Conservation (phyloP, 345 rosid species). For the Carallia brachiata region DNA sequence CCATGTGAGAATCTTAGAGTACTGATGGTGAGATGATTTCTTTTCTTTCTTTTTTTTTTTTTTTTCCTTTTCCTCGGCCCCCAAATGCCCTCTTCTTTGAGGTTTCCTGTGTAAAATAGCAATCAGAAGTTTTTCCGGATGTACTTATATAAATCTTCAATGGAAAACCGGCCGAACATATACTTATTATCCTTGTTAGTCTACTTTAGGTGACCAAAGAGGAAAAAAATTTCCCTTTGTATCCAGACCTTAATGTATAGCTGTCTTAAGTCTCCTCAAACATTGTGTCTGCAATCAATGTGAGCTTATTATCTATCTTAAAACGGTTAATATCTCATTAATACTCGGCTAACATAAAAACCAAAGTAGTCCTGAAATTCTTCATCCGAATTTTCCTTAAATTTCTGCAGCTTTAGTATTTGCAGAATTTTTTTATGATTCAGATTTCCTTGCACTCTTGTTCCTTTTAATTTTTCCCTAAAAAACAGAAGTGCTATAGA, state of each 20-base stretch:
- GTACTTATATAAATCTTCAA: background rate
- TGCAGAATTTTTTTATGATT: background rate
- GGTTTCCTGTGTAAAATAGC: slow-evolving; percentile 19
- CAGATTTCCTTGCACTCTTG: background rate
- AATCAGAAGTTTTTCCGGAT: slow-evolving; percentile 15
- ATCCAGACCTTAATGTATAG: background rate
- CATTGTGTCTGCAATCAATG: background rate
- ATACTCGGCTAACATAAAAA: background rate
- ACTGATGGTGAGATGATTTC: slow-evolving; percentile 19
- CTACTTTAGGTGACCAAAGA: background rate
- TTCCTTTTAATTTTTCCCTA: background rate
- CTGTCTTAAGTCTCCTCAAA: background rate
- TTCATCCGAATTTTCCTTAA: background rate
- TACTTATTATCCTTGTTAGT: background rate
- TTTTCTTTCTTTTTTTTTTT: background rate
- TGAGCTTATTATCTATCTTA: background rate
- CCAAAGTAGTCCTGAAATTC: background rate
- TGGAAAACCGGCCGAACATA: slow-evolving; percentile 7
- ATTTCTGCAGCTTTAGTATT: background rate
- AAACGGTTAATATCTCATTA: background rate
- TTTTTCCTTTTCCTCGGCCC: slow-evolving; percentile 3
- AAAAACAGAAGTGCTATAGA: too few species aligned
- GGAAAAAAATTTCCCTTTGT: background rate
- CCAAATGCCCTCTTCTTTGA: slow-evolving; percentile 21
- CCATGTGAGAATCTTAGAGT: slow-evolving; percentile 19